Base-by-base conservation (phyloP, 805 yeast genomes). In the Candida methanosorbosa region DNA sequence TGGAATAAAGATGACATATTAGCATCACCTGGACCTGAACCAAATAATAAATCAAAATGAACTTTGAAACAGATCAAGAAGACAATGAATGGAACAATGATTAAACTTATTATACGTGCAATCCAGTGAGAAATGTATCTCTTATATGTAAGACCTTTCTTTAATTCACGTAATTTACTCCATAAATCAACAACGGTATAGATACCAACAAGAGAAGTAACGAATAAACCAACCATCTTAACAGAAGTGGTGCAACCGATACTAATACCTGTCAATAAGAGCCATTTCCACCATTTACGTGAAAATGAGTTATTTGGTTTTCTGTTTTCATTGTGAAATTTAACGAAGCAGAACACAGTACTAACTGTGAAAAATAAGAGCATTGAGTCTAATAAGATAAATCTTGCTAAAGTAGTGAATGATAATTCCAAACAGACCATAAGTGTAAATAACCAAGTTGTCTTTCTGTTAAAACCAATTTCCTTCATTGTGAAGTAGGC, bases 141-240 rank as follows among this genome's bases (percentile, higher is more conserved):
- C 23, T 50, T 55, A 67, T 70, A 64, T 4, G 70, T 46, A 44
- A 81, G 53, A 11, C 68, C 50, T 48, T 64, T 67, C 38, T 31
- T 83, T 90, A 43, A 88, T 94, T 48, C 86, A 73, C 82, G 92
- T 49, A 77, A 71, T 56, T 74, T 75, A 48, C 63, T 67, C 95
- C 97, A 92, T 49, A 92, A 66, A 50, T 92, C 97, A 35, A 76
- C 81, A 27, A 84, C 67, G 17, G 96, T 87, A 61, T 90, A 85
- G 42, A 86, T 72, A 32, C 99, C 99, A 37, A 92, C 87, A 42
- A 87, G 63, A 14, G 86, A 59, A 38, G 94, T 90, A 40, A 85
- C 84, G 50, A 92, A 85, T 37, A 90, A 69, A 49, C 99, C 99
- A 38, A 92, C 97, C 95, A 88, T 86, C 62, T 92, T 92, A 38